phyloP scores from a whole-genome alignment of 2,329 filamentous ascomycete species.

The Aspergillus terreus region DNA sequence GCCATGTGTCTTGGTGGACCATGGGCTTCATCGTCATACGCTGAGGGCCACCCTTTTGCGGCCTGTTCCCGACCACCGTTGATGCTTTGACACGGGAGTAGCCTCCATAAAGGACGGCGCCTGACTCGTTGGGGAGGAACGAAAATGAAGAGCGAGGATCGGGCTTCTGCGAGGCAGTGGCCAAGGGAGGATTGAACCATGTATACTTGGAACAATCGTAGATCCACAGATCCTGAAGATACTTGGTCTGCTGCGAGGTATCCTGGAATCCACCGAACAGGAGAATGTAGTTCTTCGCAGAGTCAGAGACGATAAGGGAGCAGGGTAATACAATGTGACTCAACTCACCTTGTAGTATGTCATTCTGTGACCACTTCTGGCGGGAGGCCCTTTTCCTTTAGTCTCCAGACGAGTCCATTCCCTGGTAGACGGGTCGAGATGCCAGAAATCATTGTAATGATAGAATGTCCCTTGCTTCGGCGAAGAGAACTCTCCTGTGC shows the following conservation, averaged over 20 bases:
- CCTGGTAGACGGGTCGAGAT: slow-evolving; percentile 73
- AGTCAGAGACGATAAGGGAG: background rate
- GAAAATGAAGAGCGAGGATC: slow-evolving; percentile 90
- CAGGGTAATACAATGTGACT: background rate
- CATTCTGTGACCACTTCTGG: slow-evolving; percentile 90
- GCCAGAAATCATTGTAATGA: slow-evolving; percentile 99
- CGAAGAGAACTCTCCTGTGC: slow-evolving; percentile 76
- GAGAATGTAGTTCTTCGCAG: slow-evolving; percentile 72
- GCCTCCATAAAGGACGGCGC: slow-evolving; percentile 86
- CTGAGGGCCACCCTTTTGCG: slow-evolving; percentile 57
- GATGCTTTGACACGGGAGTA: slow-evolving; percentile 86
- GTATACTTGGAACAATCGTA: slow-evolving; percentile 86
- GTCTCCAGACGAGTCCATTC: slow-evolving; percentile 91
- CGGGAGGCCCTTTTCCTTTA: slow-evolving; percentile 69
- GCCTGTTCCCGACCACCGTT: slow-evolving; percentile 51
- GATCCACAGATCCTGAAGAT: slow-evolving; percentile 89
- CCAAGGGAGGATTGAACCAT: slow-evolving; percentile 75
- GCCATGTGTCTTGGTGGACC: slow-evolving; percentile 94
- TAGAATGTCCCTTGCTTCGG: slow-evolving; percentile 98
- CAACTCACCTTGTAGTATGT: slow-evolving; percentile 72
- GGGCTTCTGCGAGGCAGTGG: slow-evolving; percentile 77
- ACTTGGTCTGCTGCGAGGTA: slow-evolving; percentile 90
- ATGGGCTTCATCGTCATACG: slow-evolving; percentile 78
- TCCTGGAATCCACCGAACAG: slow-evolving; percentile 97
- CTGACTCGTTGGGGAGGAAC: slow-evolving; percentile 82